Conservation (phyloP, 352 stramenopile genomes). For the Phytopythium mirpurense region DNA sequence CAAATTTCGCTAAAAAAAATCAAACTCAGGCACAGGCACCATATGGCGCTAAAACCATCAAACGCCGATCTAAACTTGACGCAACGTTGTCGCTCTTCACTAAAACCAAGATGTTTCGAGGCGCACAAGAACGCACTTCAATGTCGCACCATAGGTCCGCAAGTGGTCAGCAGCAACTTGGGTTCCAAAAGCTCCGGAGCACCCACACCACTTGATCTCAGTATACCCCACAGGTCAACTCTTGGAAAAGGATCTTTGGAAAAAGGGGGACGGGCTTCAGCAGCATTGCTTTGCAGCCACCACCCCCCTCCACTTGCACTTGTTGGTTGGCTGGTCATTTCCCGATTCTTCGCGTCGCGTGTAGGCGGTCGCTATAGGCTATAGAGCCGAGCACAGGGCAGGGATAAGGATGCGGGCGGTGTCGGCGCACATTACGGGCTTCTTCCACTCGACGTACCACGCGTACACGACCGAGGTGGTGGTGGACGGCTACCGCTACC, state of each 20-base stretch:
- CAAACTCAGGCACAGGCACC: neutral
- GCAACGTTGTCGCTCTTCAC: no score
- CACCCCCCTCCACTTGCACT: no score
- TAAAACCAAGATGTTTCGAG: no score
- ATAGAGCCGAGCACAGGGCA: no score
- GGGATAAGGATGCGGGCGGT: neutral
- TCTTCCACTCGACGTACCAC: conserved; percentile 34
- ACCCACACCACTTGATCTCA: conserved; percentile 1
- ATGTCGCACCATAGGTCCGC: neutral
- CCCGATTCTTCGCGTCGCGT: neutral
- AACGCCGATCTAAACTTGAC: neutral
- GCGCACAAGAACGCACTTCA: no score
- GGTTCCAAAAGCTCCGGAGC: no score
- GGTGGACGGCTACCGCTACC: conserved; percentile 31
- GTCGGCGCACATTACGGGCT: conserved; percentile 39
- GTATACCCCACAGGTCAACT: neutral
- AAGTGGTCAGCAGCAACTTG: no score
- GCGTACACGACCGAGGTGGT: conserved; percentile 57
- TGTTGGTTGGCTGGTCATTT: no score
- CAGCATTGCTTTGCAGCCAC: neutral
- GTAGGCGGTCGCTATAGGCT: no score
- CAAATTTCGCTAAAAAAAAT: neutral
- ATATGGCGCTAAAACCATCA: no score
- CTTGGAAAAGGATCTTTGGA: neutral
- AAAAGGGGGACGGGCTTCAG: neutral